These are phyloP conservation scores for Cryptococcus sp. DNA, from an alignment of 1,284 basidiomycete genomes.

Conservation along the genomic window DNA sequence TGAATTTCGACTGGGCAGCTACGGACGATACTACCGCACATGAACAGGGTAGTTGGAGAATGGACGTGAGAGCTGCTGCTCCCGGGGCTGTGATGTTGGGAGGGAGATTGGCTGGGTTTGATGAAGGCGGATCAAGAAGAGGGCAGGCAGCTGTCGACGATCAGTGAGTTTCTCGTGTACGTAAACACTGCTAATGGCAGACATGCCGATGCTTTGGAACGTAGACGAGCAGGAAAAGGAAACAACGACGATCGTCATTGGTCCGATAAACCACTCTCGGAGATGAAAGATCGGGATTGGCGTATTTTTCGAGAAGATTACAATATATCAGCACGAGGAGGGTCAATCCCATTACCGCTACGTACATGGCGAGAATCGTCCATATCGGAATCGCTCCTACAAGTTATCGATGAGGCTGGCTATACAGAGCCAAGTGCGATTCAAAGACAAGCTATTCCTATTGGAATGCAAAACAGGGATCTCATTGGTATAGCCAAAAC, in stretches of 20 bases:
- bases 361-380: slow-evolving; percentile 85
- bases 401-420: slow-evolving; percentile 82
- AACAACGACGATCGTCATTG: slow-evolving; percentile 91
- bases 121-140: slow-evolving; percentile 59
- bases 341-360: slow-evolving; percentile 85
- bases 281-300: slow-evolving; percentile 99
- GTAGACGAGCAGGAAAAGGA: slow-evolving; percentile 71
- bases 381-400: slow-evolving; percentile 74
- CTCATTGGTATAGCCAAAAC: slow-evolving; percentile 98
- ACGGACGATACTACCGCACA: slow-evolving; percentile 78
- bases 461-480: slow-evolving; percentile 91
- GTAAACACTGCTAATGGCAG: too few species aligned
- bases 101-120: slow-evolving; percentile 77
- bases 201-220: slow-evolving; percentile 72
- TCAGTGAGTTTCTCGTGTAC: slow-evolving; percentile 12
- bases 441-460: slow-evolving; percentile 96
- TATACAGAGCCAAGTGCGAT: slow-evolving; percentile 97
- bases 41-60: slow-evolving; percentile 21
- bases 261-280: slow-evolving; percentile 86
- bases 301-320: slow-evolving; percentile 99
- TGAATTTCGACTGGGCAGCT: slow-evolving; percentile 97
- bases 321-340: slow-evolving; percentile 86
- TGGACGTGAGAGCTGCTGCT: slow-evolving; percentile 58
- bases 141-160: slow-evolving; percentile 23
- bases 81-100: slow-evolving; percentile 80